Base-by-base conservation (phyloP, 495 filamentous ascomycete species). In the Penicillium herquei region DNA sequence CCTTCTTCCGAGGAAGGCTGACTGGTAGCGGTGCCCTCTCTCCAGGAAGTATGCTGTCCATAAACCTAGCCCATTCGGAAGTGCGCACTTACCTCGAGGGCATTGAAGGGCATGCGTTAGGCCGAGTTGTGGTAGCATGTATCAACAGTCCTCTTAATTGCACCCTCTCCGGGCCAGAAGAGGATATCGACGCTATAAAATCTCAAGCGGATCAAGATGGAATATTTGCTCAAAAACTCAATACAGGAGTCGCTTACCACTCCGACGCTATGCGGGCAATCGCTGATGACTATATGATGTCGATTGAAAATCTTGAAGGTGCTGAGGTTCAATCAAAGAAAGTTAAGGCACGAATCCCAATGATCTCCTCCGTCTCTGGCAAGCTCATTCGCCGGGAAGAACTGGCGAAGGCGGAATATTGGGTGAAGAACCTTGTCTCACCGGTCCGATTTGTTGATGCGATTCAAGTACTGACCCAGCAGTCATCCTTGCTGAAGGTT, bases 361-460 rank as follows among this genome's bases (percentile, higher is more conserved):
- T 62, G 56, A 52, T 51, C 30, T 65, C 63, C 12, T 59, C 40
- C 39, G 60, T 64, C 32, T 30, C 49, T 12, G 43, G 42, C 35
- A 44, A 7, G 1, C 13, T 37, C 16, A 30, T 34, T 37, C 34
- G 9, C 34, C 34, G 12, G 21, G 21, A 37, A 37, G 34, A 37
- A 9, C 2, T 37, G 34, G 34, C 12, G 2, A 37, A 37, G 12
- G 34, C 34, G 8, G 9, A 37, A 37, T 37, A 37, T 13, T 37
- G 34, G 34, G 34, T 37, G 1, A 13, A 37, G 2, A 37, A 37
- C 12, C 34, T 37, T 37, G 34, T 37, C 34, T 37, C 34, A 10
- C 34, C 34, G 6, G 34, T 37, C 12, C 34, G 34, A 37, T 37
- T 37, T 37, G 34, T 6, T 13, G 34, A 37, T 37, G 34, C 34